Percentiles rank a stretch among this genome's conserved stretches.
These are phyloP conservation scores for Hypoxylon lienhwacheense DNA, from an alignment of 495 filamentous ascomycete genomes.

Conservation along the genomic window DNA sequence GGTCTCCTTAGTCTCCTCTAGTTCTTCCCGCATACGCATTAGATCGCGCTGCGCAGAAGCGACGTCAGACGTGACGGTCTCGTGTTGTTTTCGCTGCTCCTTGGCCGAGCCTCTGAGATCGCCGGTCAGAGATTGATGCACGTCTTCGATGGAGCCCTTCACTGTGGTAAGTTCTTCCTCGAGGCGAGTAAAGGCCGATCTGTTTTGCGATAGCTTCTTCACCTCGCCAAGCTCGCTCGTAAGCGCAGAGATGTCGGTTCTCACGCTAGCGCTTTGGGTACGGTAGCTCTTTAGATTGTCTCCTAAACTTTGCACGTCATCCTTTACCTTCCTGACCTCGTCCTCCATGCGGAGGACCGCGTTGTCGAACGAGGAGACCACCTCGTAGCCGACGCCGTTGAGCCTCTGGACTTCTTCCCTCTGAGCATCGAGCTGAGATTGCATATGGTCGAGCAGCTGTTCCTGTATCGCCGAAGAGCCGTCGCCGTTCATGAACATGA, in stretches of 20 bases:
- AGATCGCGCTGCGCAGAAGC: neutral
- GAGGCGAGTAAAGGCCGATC: constrained; percentile 10
- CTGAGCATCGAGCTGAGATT: constrained; percentile 37
- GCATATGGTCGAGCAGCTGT: constrained; percentile 17
- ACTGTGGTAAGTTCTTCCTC: constrained; percentile 16
- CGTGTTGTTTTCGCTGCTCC: constrained; percentile 12
- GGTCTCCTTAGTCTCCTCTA: constrained; percentile 2
- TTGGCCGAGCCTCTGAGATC: constrained; percentile 4
- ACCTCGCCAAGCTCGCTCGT: constrained; percentile 27
- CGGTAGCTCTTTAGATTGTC: constrained; percentile 12
- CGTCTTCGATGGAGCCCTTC: constrained; percentile 3
- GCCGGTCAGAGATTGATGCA: constrained; percentile 1
- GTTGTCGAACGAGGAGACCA: constrained; percentile 40
- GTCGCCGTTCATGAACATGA: constrained; percentile 3
- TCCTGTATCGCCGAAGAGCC: constrained; percentile 5
- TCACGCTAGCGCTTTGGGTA: constrained; percentile 1
- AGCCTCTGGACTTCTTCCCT: constrained; percentile 40
- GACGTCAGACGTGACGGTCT: neutral
- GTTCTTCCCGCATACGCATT: neutral
- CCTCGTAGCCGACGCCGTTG: constrained; percentile 38
- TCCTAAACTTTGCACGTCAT: constrained; percentile 14
- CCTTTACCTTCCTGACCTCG: constrained; percentile 33
- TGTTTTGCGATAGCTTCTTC: constrained; percentile 11
- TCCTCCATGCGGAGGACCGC: constrained; percentile 32
- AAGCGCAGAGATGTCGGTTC: constrained; percentile 27